Base-by-base conservation (phyloP, 257 asterid genomes). In the Jasminum sambac region DNA sequence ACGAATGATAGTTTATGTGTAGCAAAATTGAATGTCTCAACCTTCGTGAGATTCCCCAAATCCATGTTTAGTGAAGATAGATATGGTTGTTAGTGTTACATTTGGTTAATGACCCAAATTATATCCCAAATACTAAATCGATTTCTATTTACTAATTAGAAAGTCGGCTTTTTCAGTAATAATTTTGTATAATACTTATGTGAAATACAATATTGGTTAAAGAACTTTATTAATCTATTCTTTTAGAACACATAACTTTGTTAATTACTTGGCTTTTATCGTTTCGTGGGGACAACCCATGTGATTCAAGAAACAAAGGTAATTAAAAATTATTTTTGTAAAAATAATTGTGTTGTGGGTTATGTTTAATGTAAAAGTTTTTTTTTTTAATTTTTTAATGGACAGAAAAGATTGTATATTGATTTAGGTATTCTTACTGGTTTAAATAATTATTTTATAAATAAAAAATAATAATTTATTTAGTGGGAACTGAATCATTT, bases 51-150 rank as follows among this genome's bases (percentile, higher is more conserved):
- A 67, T 70, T 74, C 67, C 71, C 39, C 64, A 67, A 62, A 73
- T 76, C 82, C 21, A 52, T 44, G 77, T 80, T 67, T 11, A 77
- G 69, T 77, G 37, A 60, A 69, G 39, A 61, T 55, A 62, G 62
- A 76, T 72, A 64, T 19, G 76, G 79, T 69, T 38, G 79, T 73
- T 76, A 44, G 66, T 38, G 79, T 73, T 76, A 38, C 52, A 57
- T 19, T 66, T 66, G 42, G 63, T 43, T 71, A 40, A 55, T 55
- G 3, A 0, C 11, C 11, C 46, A 8, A 41, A 14, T 19, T 67
- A 7, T 57, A 50, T 63, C 25, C n/a, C 19, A 59, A 37, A n/a
- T 43, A 46, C 72, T 59, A 24, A 64, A 17, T 65, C 68, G 63
- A 69, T 70, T 13, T 66, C 30, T 62, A 40, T 17, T 57, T 1